Percentiles rank a stretch among this genome's conserved stretches.
phyloP scores from a whole-genome alignment of 495 filamentous ascomycete species.

The Pseudoneurospora amorphoporcata region DNA sequence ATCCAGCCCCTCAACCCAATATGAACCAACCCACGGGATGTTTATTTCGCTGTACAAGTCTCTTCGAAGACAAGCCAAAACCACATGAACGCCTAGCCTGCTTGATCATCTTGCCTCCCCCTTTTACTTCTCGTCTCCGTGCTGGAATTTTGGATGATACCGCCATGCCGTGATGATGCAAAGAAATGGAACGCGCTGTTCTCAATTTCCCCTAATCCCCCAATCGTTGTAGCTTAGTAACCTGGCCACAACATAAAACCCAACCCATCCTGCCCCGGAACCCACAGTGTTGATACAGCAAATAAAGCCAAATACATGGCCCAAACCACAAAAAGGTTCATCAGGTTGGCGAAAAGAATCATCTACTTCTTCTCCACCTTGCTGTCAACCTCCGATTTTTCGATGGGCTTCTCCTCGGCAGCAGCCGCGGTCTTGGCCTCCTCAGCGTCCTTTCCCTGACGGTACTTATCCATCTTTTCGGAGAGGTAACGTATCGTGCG shows the following conservation, averaged over 20 bases:
- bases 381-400: background rate
- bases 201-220: background rate
- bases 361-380: slow-evolving; percentile 7
- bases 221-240: background rate
- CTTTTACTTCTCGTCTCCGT: too few relatives aligned
- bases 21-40: background rate
- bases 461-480: slow-evolving; percentile 74
- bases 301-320: background rate
- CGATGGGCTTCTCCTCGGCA: background rate
- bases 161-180: background rate
- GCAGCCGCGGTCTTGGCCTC: slow-evolving; percentile 4
- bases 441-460: slow-evolving; percentile 28
- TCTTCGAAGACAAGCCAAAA: background rate
- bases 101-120: background rate
- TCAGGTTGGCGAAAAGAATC: background rate
- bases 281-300: background rate
- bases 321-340: background rate
- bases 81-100: background rate
- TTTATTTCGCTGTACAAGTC: background rate
- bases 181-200: background rate
- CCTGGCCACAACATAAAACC: background rate
- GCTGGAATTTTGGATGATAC: background rate
- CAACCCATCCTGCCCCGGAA: background rate
- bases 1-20: background rate
- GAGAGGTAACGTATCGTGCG: slow-evolving; percentile 63